Evolutionary conservation across 2,329 filamentous ascomycete species (phyloP).

Genomic region (Anthostomella pinea): DNA sequence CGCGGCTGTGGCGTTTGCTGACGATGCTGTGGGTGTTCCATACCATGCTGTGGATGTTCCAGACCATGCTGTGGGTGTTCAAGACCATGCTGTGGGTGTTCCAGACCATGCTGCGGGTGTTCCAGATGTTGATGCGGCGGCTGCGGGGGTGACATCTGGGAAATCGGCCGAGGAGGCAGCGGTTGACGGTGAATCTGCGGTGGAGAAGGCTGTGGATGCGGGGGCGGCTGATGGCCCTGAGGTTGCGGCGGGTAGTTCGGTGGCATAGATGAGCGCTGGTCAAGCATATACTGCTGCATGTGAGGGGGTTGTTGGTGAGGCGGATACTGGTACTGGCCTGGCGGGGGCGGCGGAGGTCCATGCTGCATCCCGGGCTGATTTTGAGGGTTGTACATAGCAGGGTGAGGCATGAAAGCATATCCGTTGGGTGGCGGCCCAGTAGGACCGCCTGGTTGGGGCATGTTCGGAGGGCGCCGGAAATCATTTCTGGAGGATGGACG

Average conservation of each 20-base stretch:
- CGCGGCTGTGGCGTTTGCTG: constrained; percentile 52
- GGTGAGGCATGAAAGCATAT: constrained; percentile 82
- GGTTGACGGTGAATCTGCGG: constrained; percentile 56
- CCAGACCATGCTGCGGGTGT: constrained; percentile 39
- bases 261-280: constrained; percentile 74
- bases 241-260: constrained; percentile 58
- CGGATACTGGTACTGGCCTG: constrained; percentile 35
- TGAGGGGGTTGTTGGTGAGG: constrained; percentile 41
- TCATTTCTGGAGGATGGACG: constrained; percentile 79
- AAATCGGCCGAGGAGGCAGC: constrained; percentile 44
- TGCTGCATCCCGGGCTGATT: constrained; percentile 43
- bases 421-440: constrained; percentile 65
- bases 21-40: constrained; percentile 43
- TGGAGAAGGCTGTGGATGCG: constrained; percentile 57
- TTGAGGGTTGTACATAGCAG: constrained; percentile 77
- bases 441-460: constrained; percentile 62
- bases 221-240: constrained; percentile 43
- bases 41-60: too few relatives aligned
- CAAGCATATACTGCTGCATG: constrained; percentile 71
- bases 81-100: too few relatives aligned
- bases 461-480: constrained; percentile 70
- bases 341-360: constrained; percentile 31
- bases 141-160: constrained; percentile 52
- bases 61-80: constrained; percentile 38
- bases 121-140: constrained; percentile 44